Percentiles rank a stretch among this genome's conserved stretches.
phyloP scores from a whole-genome alignment of 768 basidiomycete genomes.

The Kwoniella newhampshirensis region DNA sequence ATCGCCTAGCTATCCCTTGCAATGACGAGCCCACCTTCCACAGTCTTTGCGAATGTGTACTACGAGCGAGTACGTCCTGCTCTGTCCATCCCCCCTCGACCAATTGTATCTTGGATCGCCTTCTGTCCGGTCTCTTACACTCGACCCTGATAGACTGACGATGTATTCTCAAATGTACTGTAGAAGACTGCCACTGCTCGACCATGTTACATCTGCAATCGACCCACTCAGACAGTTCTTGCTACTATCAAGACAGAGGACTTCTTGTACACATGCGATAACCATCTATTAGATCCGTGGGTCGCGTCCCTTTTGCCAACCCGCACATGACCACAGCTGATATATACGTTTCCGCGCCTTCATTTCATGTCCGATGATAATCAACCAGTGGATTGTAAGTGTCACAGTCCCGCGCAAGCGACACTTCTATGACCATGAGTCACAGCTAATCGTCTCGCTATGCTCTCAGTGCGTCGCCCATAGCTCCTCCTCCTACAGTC shows the following conservation, averaged over 20 bases:
- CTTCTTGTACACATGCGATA: constrained; percentile 79
- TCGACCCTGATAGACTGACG: too few species aligned
- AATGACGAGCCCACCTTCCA: constrained; percentile 6
- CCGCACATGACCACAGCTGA: too few species aligned
- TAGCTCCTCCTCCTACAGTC: constrained; percentile 49
- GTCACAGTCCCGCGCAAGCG: too few species aligned
- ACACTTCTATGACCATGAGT: too few species aligned
- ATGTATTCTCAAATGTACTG: not conserved
- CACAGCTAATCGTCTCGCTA: too few species aligned
- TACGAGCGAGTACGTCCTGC: constrained; percentile 73
- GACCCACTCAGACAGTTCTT: constrained; percentile 77
- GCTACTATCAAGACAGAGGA: constrained; percentile 79
- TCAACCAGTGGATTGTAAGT: constrained; percentile 25
- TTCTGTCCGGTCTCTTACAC: too few species aligned
- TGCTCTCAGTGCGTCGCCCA: constrained; percentile 34
- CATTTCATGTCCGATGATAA: constrained; percentile 3
- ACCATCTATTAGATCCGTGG: constrained; percentile 75
- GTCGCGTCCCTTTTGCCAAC: constrained; percentile 57
- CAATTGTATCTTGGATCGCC: too few species aligned
- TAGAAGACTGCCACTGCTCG: constrained; percentile 76
- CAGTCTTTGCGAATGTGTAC: constrained; percentile 65
- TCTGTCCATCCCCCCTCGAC: too few species aligned
- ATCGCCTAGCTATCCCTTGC: too few species aligned
- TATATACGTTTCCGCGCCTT: too few species aligned
- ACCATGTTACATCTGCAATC: constrained; percentile 64